Conservation (phyloP, 768 basidiomycete species). For the Inosperma sp. region DNA sequence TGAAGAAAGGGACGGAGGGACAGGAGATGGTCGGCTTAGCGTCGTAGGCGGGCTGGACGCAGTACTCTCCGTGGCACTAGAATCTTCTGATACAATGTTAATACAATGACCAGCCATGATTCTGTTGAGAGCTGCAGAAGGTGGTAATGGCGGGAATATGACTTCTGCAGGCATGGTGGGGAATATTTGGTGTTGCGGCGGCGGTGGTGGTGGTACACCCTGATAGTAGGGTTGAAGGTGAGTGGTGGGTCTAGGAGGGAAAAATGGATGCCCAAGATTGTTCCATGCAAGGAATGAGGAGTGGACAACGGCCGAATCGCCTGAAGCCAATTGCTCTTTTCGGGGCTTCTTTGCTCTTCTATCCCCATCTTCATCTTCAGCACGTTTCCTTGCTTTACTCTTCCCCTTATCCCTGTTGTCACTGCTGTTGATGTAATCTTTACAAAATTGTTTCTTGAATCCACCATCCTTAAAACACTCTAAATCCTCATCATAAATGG, state of each 20-base stretch:
- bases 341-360: slow-evolving; percentile 47
- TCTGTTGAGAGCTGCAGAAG: slow-evolving; percentile 35
- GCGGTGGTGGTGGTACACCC: slow-evolving; percentile 44
- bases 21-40: slow-evolving; percentile 18
- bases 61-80: slow-evolving; percentile 11
- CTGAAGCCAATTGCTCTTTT: slow-evolving; percentile 29
- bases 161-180: slow-evolving; percentile 52
- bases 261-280: slow-evolving; percentile 42
- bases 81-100: slow-evolving; percentile 13
- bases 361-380: slow-evolving; percentile 34
- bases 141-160: slow-evolving; percentile 70
- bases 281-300: slow-evolving; percentile 25
- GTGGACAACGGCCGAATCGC: slow-evolving; percentile 19
- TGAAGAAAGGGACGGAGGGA: slow-evolving; percentile 36
- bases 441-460: slow-evolving; percentile 64
- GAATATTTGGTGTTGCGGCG: slow-evolving; percentile 39
- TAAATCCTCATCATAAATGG: slow-evolving; percentile 76
- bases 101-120: slow-evolving; percentile 26
- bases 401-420: slow-evolving; percentile 32
- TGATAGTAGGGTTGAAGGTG: slow-evolving; percentile 77
- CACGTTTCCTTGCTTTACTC: slow-evolving; percentile 32
- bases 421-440: slow-evolving; percentile 39
- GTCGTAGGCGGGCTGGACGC: slow-evolving; percentile 15
- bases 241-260: slow-evolving; percentile 51
- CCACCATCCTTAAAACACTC: slow-evolving; percentile 80